Conservation (phyloP, 1,139 yeast species). For the Barnettozyma hawaiiensis region DNA sequence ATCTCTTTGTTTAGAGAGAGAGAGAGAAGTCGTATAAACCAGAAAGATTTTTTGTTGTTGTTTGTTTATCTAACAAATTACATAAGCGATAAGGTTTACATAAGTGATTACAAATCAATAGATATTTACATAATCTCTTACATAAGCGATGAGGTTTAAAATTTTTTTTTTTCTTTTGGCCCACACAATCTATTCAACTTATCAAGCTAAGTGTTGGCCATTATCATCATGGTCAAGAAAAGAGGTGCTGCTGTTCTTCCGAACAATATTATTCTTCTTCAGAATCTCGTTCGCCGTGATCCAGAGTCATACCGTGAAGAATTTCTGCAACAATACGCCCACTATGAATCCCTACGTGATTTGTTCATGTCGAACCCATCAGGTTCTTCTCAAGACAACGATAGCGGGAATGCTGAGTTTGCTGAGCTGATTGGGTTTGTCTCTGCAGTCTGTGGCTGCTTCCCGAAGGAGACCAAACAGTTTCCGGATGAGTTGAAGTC, state of each 20-base stretch:
- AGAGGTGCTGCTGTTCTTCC: constrained; percentile 92
- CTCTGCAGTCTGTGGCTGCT: constrained; percentile 85
- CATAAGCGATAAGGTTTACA: no score
- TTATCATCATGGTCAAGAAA: constrained; percentile 78
- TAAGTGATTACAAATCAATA: no score
- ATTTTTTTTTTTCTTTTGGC: not conserved
- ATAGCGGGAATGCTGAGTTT: constrained; percentile 58
- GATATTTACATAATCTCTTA: no score
- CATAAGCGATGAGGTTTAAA: constrained; percentile 1
- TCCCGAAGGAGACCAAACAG: constrained; percentile 78
- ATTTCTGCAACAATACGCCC: constrained; percentile 85
- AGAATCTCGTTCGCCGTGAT: constrained; percentile 88
- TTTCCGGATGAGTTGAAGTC: constrained; percentile 78
- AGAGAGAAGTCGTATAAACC: no score
- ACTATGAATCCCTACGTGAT: constrained; percentile 85
- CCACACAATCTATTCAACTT: no score
- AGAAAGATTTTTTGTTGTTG: not conserved
- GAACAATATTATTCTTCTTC: constrained; percentile 82
- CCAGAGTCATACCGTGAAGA: constrained; percentile 94
- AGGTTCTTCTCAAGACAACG: constrained; percentile 52
- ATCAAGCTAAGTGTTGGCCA: no score
- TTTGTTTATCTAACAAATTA: no score
- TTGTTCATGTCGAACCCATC: constrained; percentile 55
- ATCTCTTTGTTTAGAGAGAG: no score
- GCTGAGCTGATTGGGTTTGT: constrained; percentile 84